A percentile compares a stretch with the other conserved stretches of the same genome.
Conservation (phyloP, 106 monocot species). For the Dendrobium chrysotoxum region DNA sequence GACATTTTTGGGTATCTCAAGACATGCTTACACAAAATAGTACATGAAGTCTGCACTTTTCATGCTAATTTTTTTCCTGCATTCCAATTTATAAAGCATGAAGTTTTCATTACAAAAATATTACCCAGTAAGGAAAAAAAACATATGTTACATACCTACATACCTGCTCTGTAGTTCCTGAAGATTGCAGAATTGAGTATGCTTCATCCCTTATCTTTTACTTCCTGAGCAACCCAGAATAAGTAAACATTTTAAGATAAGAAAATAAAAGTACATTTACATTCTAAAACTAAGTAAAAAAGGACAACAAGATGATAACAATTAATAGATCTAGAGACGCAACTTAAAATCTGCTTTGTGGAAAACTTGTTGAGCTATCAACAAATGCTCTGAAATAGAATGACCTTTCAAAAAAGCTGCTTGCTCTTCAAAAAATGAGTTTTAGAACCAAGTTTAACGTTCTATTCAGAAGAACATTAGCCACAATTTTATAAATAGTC, state of each 20-base stretch:
- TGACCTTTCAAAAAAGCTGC: too few relatives aligned
- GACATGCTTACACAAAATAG: conserved; percentile 75
- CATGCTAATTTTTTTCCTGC: conserved; percentile 55
- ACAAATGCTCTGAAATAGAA: too few relatives aligned
- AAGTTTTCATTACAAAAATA: background rate
- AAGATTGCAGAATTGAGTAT: conserved; percentile 59
- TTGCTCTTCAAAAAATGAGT: too few relatives aligned
- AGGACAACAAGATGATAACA: background rate
- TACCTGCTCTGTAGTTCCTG: conserved; percentile 87
- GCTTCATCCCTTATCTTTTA: conserved; percentile 59
- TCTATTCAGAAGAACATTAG: too few relatives aligned
- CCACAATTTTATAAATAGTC: too few relatives aligned
- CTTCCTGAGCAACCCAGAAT: conserved; percentile 38
- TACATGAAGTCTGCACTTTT: conserved; percentile 55
- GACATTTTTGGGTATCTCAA: conserved; percentile 54
- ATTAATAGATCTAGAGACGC: background rate
- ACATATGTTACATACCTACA: too few relatives aligned
- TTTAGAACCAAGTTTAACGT: too few relatives aligned
- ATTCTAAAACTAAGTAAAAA: background rate
- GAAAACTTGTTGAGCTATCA: too few relatives aligned
- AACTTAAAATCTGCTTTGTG: background rate
- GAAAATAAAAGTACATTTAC: background rate
- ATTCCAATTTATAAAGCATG: background rate
- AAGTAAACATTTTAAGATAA: background rate
- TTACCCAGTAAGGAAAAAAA: background rate